These are phyloP conservation scores for Ophiostoma australiae DNA, from an alignment of 2,329 filamentous ascomycete genomes.

Conservation along the genomic window DNA sequence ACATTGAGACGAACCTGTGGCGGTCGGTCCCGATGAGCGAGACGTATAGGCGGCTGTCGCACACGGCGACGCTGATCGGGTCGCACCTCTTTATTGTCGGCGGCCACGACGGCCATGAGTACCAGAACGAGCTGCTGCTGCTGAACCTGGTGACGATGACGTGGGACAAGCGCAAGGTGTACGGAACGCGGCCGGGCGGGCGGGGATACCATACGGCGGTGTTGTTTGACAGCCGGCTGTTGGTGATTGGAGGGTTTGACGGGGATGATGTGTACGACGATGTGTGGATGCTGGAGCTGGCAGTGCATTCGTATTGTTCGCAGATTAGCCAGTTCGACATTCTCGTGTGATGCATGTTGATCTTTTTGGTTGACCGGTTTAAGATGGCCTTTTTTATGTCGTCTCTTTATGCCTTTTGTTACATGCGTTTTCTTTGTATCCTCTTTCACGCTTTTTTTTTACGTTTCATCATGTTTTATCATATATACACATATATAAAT, in stretches of 20 bases:
- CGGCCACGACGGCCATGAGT: slow-evolving; percentile 65
- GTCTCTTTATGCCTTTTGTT: not conserved
- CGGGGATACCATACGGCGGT: slow-evolving; percentile 64
- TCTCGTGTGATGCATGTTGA: slow-evolving; percentile 47
- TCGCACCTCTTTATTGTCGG: slow-evolving; percentile 67
- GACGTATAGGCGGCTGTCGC: slow-evolving; percentile 60
- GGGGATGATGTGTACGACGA: slow-evolving; percentile 64
- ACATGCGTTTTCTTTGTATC: not conserved
- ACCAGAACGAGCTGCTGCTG: slow-evolving; percentile 63
- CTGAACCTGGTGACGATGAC: slow-evolving; percentile 69
- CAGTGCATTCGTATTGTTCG: slow-evolving; percentile 66
- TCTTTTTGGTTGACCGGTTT: not conserved
- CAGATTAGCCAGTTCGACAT: slow-evolving; percentile 70
- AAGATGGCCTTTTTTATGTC: not conserved
- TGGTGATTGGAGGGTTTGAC: slow-evolving; percentile 64
- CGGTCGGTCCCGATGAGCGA: slow-evolving; percentile 54
- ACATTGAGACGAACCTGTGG: slow-evolving; percentile 59
- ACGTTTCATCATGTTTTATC: not conserved
- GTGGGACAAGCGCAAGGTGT: slow-evolving; percentile 64
- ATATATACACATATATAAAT: not conserved
- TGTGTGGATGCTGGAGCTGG: slow-evolving; percentile 62
- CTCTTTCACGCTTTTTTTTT: not conserved
- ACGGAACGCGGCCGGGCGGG: slow-evolving; percentile 57
- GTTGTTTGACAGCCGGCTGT: slow-evolving; percentile 59
- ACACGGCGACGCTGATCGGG: slow-evolving; percentile 64